Percentiles rank a stretch among this genome's conserved stretches.
Evolutionary conservation across 2,329 filamentous ascomycete species (phyloP).

Genomic region (Aspergillus sp.): DNA sequence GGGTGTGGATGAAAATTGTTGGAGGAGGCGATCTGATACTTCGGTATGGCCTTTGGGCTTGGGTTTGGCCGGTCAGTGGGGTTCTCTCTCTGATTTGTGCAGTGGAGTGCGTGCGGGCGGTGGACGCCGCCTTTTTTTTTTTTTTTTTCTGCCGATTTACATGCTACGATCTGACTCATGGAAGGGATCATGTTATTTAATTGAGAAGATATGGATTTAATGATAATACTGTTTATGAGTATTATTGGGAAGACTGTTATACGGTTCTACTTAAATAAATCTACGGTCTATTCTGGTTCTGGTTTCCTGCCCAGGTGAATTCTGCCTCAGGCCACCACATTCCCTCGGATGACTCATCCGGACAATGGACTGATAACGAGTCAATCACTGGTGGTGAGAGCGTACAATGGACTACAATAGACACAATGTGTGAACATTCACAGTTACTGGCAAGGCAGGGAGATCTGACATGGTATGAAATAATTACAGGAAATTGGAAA

Average conservation of each 20-base stretch:
- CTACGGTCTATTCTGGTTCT: too few relatives aligned
- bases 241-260: too few relatives aligned
- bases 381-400: too few relatives aligned
- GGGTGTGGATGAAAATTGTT: constrained; percentile 37
- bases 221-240: too few relatives aligned
- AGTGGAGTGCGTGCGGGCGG: constrained; percentile 38
- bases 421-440: too few relatives aligned
- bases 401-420: too few relatives aligned
- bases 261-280: too few relatives aligned
- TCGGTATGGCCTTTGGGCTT: constrained; percentile 14
- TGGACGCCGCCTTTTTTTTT: constrained; percentile 19
- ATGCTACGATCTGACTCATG: constrained; percentile 4
- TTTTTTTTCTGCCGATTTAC: constrained; percentile 5
- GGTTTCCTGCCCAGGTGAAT: background rate
- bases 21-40: constrained; percentile 37
- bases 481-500: background rate
- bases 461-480: background rate
- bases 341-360: background rate
- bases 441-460: background rate
- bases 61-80: constrained; percentile 27
- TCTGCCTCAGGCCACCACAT: background rate
- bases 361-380: background rate
- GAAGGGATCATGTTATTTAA: background rate
- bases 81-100: constrained; percentile 34
- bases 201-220: background rate